These are phyloP conservation scores for Debaryomycetaceae sp. DNA, from an alignment of 1,139 yeast genomes.

Conservation along the genomic window DNA sequence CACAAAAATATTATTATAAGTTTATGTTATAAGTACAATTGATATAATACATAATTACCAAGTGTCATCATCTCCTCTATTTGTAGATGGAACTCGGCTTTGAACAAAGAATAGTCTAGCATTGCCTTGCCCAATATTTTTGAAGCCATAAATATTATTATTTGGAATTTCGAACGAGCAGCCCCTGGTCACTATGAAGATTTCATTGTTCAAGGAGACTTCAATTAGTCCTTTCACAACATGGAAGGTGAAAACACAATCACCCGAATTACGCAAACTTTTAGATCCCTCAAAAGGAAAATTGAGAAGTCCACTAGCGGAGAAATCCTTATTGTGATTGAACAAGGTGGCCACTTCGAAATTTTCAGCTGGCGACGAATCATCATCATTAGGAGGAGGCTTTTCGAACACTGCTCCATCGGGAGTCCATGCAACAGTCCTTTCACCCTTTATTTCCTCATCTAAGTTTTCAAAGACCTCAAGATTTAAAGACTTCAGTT, in stretches of 20 bases:
- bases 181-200: slow-evolving; percentile 65
- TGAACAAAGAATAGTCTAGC: slow-evolving; percentile 79
- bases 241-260: slow-evolving; percentile 69
- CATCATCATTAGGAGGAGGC: slow-evolving; percentile 32
- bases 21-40: neutral
- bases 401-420: slow-evolving; percentile 47
- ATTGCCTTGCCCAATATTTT: slow-evolving; percentile 52
- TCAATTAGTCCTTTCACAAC: slow-evolving; percentile 70
- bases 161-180: slow-evolving; percentile 82
- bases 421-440: slow-evolving; percentile 70
- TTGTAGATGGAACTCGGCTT: slow-evolving; percentile 27
- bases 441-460: slow-evolving; percentile 37
- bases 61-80: slow-evolving; percentile 7
- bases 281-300: slow-evolving; percentile 66
- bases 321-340: slow-evolving; percentile 59
- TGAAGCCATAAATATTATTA: slow-evolving; percentile 65
- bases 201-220: slow-evolving; percentile 57
- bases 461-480: slow-evolving; percentile 55
- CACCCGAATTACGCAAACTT: slow-evolving; percentile 59
- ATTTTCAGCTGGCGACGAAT: slow-evolving; percentile 42
- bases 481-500: slow-evolving; percentile 41
- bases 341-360: slow-evolving; percentile 67
- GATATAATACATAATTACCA: neutral
- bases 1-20: neutral
- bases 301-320: slow-evolving; percentile 75